phyloP scores from a whole-genome alignment of 208 protist genomes.

The Porcisia hertigi region DNA sequence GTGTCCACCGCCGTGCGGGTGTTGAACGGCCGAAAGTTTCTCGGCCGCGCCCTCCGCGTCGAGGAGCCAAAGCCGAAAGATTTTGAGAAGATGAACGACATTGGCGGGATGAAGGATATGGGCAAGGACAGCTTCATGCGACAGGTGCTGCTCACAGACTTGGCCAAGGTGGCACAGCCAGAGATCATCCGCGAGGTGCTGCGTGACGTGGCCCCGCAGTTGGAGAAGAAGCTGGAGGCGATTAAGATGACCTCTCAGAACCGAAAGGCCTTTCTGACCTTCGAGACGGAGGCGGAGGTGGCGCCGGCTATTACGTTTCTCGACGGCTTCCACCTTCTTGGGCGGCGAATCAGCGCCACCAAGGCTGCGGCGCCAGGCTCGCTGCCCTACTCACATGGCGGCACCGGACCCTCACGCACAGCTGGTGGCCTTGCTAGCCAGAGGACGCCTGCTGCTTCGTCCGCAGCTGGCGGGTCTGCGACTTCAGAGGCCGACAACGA shows the following conservation, averaged over 20 bases:
- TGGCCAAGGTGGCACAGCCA: conserved; percentile 79
- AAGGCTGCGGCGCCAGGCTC: conserved; percentile 78
- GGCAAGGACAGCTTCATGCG: conserved; percentile 78
- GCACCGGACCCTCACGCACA: conserved; percentile 11
- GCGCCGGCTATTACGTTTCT: conserved; percentile 73
- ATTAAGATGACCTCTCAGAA: conserved; percentile 93
- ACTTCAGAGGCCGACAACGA: conserved; percentile 13
- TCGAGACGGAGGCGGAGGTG: conserved; percentile 70
- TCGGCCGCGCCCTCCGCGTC: conserved; percentile 83
- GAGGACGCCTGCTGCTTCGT: background rate
- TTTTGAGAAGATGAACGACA: conserved; percentile 40
- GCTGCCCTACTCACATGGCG: conserved; percentile 75
- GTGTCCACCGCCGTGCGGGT: conserved; percentile 82
- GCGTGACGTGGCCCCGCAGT: conserved; percentile 81
- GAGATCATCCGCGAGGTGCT: conserved; percentile 91
- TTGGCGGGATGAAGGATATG: conserved; percentile 47
- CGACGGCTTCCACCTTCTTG: conserved; percentile 84
- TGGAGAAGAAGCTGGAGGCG: conserved; percentile 82
- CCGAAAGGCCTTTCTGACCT: conserved; percentile 91
- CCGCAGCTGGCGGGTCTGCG: background rate
- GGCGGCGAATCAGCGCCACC: conserved; percentile 68
- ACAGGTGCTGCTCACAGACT: conserved; percentile 86
- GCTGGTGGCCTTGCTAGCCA: background rate
- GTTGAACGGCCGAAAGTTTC: conserved; percentile 88
- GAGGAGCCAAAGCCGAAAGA: conserved; percentile 86